Conservation (phyloP, 768 basidiomycete species). For the Sarcodon aspratus region DNA sequence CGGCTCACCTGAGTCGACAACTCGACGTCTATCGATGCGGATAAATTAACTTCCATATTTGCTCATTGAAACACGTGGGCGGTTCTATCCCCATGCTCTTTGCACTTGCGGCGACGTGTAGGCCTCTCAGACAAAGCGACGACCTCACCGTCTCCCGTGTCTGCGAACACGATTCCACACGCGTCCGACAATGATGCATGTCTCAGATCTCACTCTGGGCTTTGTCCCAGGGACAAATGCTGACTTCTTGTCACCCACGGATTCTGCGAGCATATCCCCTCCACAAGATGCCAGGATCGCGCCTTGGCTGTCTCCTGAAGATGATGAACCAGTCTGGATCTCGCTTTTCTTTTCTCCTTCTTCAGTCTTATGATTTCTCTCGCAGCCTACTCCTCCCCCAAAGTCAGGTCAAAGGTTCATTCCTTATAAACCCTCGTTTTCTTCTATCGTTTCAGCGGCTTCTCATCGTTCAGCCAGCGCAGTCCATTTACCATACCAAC, state of each 20-base stretch:
- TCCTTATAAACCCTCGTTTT: constrained; percentile 26
- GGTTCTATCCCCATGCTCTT: too few relatives aligned
- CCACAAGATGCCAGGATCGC: constrained; percentile 4
- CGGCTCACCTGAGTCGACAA: too few relatives aligned
- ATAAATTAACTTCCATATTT: too few relatives aligned
- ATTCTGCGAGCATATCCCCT: background rate
- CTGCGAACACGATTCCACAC: background rate
- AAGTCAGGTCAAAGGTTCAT: constrained; percentile 28
- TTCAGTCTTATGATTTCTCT: background rate
- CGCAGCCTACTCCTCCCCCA: constrained; percentile 33
- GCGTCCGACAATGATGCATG: background rate
- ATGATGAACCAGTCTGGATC: constrained; percentile 10
- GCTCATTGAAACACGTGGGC: too few relatives aligned
- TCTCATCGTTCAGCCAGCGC: constrained; percentile 20
- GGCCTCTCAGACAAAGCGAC: too few relatives aligned
- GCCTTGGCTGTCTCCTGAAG: constrained; percentile 6
- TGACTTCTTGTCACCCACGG: background rate
- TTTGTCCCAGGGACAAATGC: background rate
- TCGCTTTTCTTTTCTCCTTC: background rate
- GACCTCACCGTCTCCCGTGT: too few relatives aligned
- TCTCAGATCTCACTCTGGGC: background rate
- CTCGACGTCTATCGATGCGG: too few relatives aligned
- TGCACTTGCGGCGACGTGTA: too few relatives aligned
- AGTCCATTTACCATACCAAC: constrained; percentile 13
- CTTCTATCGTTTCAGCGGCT: constrained; percentile 20